Percentiles rank a stretch among this genome's conserved stretches.
Conservation (phyloP, 345 rosid species). For the Gossypium rotundifolium region DNA sequence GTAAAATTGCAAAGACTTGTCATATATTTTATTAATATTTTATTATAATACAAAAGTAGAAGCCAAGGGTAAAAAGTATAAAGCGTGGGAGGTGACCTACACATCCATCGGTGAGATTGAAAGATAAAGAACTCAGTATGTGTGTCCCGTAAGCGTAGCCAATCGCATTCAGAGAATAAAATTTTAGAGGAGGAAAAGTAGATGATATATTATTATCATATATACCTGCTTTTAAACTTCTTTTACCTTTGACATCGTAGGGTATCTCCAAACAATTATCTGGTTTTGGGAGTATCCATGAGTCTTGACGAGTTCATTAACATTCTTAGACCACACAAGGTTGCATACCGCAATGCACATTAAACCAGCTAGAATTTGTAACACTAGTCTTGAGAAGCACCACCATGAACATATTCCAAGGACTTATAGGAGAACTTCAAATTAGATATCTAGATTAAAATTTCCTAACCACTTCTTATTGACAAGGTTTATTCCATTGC, state of each 20-base stretch:
- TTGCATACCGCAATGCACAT: constrained; percentile 63
- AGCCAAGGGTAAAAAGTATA: not conserved
- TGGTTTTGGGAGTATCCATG: constrained; percentile 99
- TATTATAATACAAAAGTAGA: not conserved
- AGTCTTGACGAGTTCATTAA: constrained; percentile 95
- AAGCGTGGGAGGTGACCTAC: constrained; percentile 28
- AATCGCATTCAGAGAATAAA: constrained; percentile 43
- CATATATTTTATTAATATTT: not conserved
- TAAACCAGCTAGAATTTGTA: not conserved
- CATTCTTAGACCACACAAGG: constrained; percentile 98
- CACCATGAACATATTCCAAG: not conserved
- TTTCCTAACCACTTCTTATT: not conserved
- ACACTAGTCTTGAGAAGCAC: not conserved
- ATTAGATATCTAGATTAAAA: not conserved
- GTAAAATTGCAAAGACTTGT: not conserved
- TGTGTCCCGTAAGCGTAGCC: constrained; percentile 95
- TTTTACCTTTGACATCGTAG: constrained; percentile 90
- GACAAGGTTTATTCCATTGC: not conserved
- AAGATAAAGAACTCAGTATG: constrained; percentile 92
- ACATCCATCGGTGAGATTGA: constrained; percentile 99
- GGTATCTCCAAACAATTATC: constrained; percentile 96
- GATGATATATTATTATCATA: not conserved
- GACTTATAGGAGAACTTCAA: not conserved
- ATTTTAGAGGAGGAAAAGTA: not conserved
- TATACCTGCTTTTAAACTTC: not conserved